Evolutionary conservation across 352 stramenopile genomes (phyloP), one percentile per base, ranked within the genome.

Genomic region (Elongisporangium prolatum): DNA sequence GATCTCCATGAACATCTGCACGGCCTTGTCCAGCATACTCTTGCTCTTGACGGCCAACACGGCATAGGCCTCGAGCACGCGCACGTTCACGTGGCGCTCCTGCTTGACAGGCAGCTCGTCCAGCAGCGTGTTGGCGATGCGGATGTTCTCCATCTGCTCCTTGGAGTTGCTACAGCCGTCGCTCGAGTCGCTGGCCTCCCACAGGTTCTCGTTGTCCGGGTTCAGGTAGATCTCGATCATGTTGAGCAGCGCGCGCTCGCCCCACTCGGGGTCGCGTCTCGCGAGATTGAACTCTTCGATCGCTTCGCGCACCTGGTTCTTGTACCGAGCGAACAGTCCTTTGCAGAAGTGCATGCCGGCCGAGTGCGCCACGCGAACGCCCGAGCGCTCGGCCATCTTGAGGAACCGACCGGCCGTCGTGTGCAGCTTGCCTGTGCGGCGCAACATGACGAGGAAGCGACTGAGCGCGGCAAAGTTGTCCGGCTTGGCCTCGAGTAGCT

Each of bases 201-300:
- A 98, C 13, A 98, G 51, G 56, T 96, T 96, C 47, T 96, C 91
- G 21, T 94, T 93, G 65, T 98, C 92, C 7, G 93, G 93, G 57
- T 97, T 97, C 21, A 98, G 59, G 62, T 98, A 98, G 50, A 98
- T 93, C 69, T 98, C 83, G 52, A 96, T 91, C 86, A 98, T 97
- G 61, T 97, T 83, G 38, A 93, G 80, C n/a, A 98, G 75, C 40
- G 93, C 89, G 8, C 71, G 70, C 22, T 84, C 63, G 21, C 91
- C 94, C 89, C 89, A 98, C 60, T 95, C 86, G 10, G 84, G 77
- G 60, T 98, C 88, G 34, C 80, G 75, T 7, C 94, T 68, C 9
- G 86, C 88, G 9, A 95, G 71, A 56, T 98, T 98, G 60, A 98
- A 94, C 22, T 81, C 75, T 17, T 91, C 75, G 48, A 98, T 96